Evolutionary conservation across 495 filamentous ascomycete genomes (phyloP).

Genomic region (Xylaria sp.): DNA sequence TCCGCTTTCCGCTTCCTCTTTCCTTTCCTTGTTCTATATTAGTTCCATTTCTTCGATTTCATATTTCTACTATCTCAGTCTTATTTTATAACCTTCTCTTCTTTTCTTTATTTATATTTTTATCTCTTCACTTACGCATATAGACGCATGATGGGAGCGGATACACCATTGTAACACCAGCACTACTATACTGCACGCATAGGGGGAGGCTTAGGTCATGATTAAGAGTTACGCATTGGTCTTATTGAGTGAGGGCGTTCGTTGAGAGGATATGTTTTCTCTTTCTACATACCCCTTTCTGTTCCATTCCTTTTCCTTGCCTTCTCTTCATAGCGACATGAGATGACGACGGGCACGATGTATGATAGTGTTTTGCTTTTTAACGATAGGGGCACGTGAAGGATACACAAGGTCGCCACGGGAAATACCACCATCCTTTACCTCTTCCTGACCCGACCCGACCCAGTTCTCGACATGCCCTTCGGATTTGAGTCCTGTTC

Average conservation of each 20-base stretch:
- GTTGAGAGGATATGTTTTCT: constrained; percentile 20
- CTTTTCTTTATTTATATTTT: constrained; percentile 13
- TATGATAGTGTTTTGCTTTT: constrained; percentile 21
- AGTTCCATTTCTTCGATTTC: constrained; percentile 5
- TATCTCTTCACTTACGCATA: constrained; percentile 12
- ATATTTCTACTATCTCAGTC: background rate
- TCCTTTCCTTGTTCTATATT: constrained; percentile 15
- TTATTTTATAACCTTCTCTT: constrained; percentile 10
- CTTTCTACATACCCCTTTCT: constrained; percentile 19
- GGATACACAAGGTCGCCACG: constrained; percentile 1
- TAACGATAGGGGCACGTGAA: constrained; percentile 9
- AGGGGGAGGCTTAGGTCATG: constrained; percentile 7
- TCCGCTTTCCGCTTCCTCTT: background rate
- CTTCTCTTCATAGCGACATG: constrained; percentile 14
- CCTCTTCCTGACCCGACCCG: constrained; percentile 2
- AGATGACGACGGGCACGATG: constrained; percentile 28
- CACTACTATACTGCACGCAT: background rate
- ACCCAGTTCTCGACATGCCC: background rate
- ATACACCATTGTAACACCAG: constrained; percentile 27
- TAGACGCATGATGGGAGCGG: constrained; percentile 28
- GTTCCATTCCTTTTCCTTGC: constrained; percentile 16
- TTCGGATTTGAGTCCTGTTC: background rate
- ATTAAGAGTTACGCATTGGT: constrained; percentile 16
- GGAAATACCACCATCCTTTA: constrained; percentile 17
- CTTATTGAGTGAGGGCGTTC: constrained; percentile 17